A percentile compares a stretch with the other conserved stretches of the same genome.
Evolutionary conservation across 2,329 filamentous ascomycete genomes (phyloP).

Genomic region (Arthrobotrys pseudoclavata): DNA sequence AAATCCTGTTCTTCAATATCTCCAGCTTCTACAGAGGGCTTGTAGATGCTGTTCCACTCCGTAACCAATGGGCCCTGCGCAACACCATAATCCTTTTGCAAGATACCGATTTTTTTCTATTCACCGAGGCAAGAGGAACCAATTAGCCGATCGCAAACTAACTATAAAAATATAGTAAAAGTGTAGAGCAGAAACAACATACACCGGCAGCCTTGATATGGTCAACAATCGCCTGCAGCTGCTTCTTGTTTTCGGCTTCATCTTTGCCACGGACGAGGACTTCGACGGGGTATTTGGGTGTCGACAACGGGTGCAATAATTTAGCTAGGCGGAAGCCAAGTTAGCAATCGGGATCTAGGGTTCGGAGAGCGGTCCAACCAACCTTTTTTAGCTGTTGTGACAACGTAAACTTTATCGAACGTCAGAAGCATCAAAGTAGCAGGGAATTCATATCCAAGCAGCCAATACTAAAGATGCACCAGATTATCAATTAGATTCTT

Average conservation of each 20-base stretch:
- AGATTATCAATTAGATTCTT: neutral
- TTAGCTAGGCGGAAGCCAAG: conserved; percentile 75
- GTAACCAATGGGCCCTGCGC: conserved; percentile 84
- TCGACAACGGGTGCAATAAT: conserved; percentile 90
- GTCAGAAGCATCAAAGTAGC: conserved; percentile 95
- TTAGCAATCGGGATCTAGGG: neutral
- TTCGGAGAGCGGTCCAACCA: conserved; percentile 57
- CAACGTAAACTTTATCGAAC: conserved; percentile 85
- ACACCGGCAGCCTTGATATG: conserved; percentile 89
- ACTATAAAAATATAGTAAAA: neutral
- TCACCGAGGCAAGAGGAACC: conserved; percentile 42
- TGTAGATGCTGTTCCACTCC: conserved; percentile 90
- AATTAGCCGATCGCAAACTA: neutral
- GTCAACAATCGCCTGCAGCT: conserved; percentile 85
- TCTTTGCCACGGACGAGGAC: conserved; percentile 93
- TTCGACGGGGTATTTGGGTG: conserved; percentile 91
- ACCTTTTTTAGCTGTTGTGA: conserved; percentile 99
- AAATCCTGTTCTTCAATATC: conserved; percentile 92
- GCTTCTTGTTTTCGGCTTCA: conserved; percentile 88
- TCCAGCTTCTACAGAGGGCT: conserved; percentile 75
- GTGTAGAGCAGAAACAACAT: conserved; percentile 66
- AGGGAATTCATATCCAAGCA: conserved; percentile 97
- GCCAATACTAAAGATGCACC: conserved; percentile 81
- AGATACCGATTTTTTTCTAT: conserved; percentile 88
- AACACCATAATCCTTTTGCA: conserved; percentile 84